Conservation (phyloP, 306 rosid genomes). For the Trifolium fragiferum region DNA sequence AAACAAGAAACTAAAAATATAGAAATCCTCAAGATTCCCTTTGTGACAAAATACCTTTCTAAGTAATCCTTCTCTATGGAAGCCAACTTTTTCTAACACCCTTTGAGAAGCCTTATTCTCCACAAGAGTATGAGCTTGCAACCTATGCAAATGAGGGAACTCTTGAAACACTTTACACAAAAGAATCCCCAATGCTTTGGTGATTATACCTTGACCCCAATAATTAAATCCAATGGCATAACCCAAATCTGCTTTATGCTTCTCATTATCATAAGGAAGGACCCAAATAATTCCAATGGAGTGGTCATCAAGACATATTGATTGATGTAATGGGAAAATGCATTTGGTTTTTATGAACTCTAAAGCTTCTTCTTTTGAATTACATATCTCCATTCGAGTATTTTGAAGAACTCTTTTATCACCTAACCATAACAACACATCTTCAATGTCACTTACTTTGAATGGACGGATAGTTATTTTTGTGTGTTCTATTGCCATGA, state of each 20-base stretch:
- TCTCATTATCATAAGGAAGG: slow-evolving; percentile 47
- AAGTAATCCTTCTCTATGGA: slow-evolving; percentile 59
- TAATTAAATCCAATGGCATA: slow-evolving; percentile 46
- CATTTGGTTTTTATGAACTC: slow-evolving; percentile 61
- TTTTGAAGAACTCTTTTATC: slow-evolving; percentile 54
- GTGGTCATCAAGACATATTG: slow-evolving; percentile 57
- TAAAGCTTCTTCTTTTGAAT: slow-evolving; percentile 58
- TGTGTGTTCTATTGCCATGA: slow-evolving; percentile 44
- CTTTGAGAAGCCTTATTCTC: slow-evolving; percentile 51
- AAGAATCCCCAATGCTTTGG: slow-evolving; percentile 52
- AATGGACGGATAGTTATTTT: slow-evolving; percentile 54
- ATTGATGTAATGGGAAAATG: slow-evolving; percentile 67
- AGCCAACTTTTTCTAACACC: slow-evolving; percentile 55
- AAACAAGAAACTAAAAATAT: slow-evolving; percentile 48
- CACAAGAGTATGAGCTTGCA: slow-evolving; percentile 47
- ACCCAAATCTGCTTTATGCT: slow-evolving; percentile 61
- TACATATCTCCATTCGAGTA: slow-evolving; percentile 43
- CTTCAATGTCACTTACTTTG: slow-evolving; percentile 54
- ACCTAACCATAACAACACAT: slow-evolving; percentile 61
- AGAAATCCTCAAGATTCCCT: slow-evolving; percentile 51
- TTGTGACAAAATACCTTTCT: slow-evolving; percentile 48
- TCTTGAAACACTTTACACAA: slow-evolving; percentile 55
- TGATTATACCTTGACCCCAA: slow-evolving; percentile 69
- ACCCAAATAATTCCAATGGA: slow-evolving; percentile 56
- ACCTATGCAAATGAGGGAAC: slow-evolving; percentile 53